Conservation (phyloP, 176 grass and related monocot species). For the Oryza glumipatula region DNA sequence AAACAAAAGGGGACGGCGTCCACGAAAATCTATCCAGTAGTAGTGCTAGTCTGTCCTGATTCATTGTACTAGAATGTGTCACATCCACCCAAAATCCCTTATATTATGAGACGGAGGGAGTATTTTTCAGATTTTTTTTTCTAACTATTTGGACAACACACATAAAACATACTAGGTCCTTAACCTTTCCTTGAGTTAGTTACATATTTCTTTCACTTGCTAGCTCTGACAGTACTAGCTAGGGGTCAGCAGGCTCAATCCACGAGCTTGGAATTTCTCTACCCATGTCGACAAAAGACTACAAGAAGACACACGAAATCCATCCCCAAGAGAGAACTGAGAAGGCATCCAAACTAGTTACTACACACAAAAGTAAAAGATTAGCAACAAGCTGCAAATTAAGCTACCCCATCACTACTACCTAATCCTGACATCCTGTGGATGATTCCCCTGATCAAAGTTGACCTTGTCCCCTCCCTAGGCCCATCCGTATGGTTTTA, state of each 20-base stretch:
- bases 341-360: background rate
- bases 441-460: constrained; percentile 43
- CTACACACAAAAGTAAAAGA: background rate
- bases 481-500: background rate
- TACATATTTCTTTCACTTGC: background rate
- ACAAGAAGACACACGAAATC: no score
- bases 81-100: no score
- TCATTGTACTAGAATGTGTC: no score
- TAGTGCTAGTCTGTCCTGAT: no score
- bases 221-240: background rate
- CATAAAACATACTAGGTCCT: no score
- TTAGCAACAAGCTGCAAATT: background rate
- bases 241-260: background rate
- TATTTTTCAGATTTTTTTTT: no score
- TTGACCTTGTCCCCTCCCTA: constrained; percentile 46
- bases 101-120: no score
- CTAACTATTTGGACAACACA: no score
- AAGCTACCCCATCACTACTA: background rate
- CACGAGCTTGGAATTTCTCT: background rate
- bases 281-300: background rate
- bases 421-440: constrained; percentile 49
- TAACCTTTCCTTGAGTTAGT: no score
- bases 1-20: no score
- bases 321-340: background rate
- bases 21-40: no score